Conservation (phyloP, 306 rosid species). For the Bauhinia variegata region DNA sequence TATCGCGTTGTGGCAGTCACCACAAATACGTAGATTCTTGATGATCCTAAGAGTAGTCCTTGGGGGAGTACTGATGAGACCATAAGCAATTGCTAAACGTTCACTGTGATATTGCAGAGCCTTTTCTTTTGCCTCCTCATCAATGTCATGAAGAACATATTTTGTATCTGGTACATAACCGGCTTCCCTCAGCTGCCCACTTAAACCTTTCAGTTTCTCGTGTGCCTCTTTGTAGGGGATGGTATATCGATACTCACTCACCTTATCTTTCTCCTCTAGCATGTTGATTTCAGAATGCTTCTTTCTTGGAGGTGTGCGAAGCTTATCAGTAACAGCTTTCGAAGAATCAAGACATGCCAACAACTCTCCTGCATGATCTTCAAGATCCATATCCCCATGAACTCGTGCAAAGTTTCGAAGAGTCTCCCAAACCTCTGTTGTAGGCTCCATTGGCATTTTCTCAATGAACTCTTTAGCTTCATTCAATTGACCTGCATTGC, state of each 20-base stretch:
- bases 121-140: conserved; percentile 86
- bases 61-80: conserved; percentile 93
- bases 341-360: conserved; percentile 36
- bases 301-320: conserved; percentile 57
- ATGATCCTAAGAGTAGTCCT: conserved; percentile 94
- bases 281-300: conserved; percentile 63
- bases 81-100: conserved; percentile 91
- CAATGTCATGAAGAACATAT: conserved; percentile 90
- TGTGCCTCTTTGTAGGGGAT: conserved; percentile 51
- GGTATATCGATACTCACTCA: conserved; percentile 54
- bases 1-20: conserved; percentile 95
- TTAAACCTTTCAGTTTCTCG: conserved; percentile 65
- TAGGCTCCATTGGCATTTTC: conserved; percentile 59
- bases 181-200: conserved; percentile 85
- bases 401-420: conserved; percentile 54
- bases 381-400: conserved; percentile 86
- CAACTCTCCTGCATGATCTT: conserved; percentile 62
- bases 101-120: conserved; percentile 94
- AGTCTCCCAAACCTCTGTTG: conserved; percentile 51
- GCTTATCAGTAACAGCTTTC: conserved; percentile 39
- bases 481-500: conserved; percentile 68
- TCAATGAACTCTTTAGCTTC: conserved; percentile 75
- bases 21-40: conserved; percentile 91
- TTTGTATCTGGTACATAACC: conserved; percentile 97
- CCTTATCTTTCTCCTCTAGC: conserved; percentile 74